Conservation (phyloP, 2,329 filamentous ascomycete genomes). For the Cladosporium sphaerospermum region DNA sequence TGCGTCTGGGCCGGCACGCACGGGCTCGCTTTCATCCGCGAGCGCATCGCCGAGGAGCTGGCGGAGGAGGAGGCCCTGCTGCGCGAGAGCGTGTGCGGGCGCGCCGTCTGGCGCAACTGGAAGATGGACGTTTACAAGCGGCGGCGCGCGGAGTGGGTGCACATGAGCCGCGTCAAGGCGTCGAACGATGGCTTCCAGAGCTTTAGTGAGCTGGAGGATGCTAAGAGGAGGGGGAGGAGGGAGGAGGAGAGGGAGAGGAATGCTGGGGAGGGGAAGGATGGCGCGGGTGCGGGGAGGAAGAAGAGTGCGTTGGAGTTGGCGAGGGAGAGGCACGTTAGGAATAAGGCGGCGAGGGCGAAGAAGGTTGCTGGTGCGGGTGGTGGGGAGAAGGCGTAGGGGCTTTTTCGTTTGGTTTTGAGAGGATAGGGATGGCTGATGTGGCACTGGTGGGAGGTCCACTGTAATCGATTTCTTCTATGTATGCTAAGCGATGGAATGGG, state of each 20-base stretch:
- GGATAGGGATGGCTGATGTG: no score
- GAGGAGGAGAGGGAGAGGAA: slow-evolving; percentile 30
- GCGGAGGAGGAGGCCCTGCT: slow-evolving; percentile 52
- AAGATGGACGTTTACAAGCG: slow-evolving; percentile 65
- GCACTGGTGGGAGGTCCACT: no score
- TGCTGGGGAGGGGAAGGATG: slow-evolving; percentile 43
- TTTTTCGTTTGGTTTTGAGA: no score
- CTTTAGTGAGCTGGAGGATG: slow-evolving; percentile 41
- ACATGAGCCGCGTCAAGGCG: slow-evolving; percentile 49
- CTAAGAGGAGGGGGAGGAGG: not conserved
- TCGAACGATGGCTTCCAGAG: slow-evolving; percentile 46
- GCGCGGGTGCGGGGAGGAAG: slow-evolving; percentile 18
- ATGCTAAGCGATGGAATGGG: no score
- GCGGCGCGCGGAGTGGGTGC: slow-evolving; percentile 57
- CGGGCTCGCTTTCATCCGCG: slow-evolving; percentile 60
- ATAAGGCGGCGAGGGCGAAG: slow-evolving; percentile 34
- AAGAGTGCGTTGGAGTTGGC: slow-evolving; percentile 53
- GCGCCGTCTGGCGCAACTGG: slow-evolving; percentile 70
- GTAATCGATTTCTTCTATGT: no score
- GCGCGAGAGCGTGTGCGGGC: slow-evolving; percentile 58
- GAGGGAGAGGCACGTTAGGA: slow-evolving; percentile 49
- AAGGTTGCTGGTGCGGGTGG: slow-evolving; percentile 15
- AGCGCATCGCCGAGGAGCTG: slow-evolving; percentile 60
- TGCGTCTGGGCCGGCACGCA: slow-evolving; percentile 58
- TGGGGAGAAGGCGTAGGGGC: not conserved